Base-by-base conservation (phyloP, 768 basidiomycete genomes). In the Tricholoma sp. region DNA sequence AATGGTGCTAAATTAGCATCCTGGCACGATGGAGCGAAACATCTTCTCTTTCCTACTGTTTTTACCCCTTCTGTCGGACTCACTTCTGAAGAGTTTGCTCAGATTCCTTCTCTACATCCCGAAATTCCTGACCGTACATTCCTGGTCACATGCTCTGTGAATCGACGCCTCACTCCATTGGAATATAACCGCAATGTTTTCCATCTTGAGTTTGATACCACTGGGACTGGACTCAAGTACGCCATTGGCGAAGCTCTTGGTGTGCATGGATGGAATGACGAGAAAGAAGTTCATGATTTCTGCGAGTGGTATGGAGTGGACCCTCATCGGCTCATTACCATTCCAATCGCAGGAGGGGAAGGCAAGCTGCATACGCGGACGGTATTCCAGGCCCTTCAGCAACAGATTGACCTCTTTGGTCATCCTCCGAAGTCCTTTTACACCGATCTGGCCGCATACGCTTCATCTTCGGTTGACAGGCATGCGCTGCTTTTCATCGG, bases 101-200 rank as follows among this genome's bases (percentile, higher is more conserved):
- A 84, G 62, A 77, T 87, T 56, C 85, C 89, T 12, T 76, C 85
- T 4, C 75, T 96, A 32, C 91, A 89, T 41, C 97, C 97, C 11
- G 94, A 97, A 63, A 68, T 89, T 20, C 75, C 88, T 2, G 96
- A 98, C 57, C 86, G 88, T 65, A 98, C 94, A 20, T 98, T 82
- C 81, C 84, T 98, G 54, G 86, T 98, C 55, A 96, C 91, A 8
- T 95, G 94, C 70, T 84, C 86, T 6, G 94, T 97, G 70, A 98
- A 98, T 75, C 85, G 87, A 44, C 91, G 97, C 32, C 83, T 99
- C 49, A 98, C 97, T 1, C 97, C 97, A 32, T 71, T 84, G 62
- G 94, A 96, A 59, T 99, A 99, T 73, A 90, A 98, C 71, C 91
- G 97, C 63, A 98, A 99, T 72, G 94, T 99, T 32, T 98, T 98